A percentile compares a stretch with the other conserved stretches of the same genome.
Conservation (phyloP, 2,329 filamentous ascomycete genomes). For the Coleophoma crateriformis region DNA sequence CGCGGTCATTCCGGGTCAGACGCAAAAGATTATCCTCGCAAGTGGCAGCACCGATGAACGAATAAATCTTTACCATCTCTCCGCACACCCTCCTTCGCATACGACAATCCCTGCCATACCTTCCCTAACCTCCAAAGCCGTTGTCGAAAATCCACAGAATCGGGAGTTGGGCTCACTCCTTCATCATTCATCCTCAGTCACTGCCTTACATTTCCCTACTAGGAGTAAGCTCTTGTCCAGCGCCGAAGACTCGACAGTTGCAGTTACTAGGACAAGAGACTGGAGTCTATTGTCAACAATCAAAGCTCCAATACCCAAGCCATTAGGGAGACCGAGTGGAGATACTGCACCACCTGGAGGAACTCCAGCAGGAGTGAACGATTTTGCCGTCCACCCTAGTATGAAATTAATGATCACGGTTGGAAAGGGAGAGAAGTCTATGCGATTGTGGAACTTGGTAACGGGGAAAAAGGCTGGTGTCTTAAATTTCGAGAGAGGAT, state of each 20-base stretch:
- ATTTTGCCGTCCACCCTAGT: conserved; percentile 91
- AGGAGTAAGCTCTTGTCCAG: conserved; percentile 83
- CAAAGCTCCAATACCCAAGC: conserved; percentile 81
- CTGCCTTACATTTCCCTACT: conserved; percentile 74
- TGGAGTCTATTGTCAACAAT: conserved; percentile 85
- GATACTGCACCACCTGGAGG: conserved; percentile 82
- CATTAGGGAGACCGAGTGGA: conserved; percentile 74
- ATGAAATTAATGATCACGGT: conserved; percentile 97
- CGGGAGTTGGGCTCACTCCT: conserved; percentile 80
- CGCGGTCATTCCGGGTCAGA: conserved; percentile 50
- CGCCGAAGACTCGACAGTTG: conserved; percentile 86
- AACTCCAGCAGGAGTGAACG: conserved; percentile 83
- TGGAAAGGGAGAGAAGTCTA: conserved; percentile 80
- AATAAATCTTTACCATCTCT: conserved; percentile 91
- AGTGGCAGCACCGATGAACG: conserved; percentile 90
- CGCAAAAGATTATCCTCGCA: conserved; percentile 82
- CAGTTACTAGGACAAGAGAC: conserved; percentile 80
- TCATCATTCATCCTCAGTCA: conserved; percentile 81
- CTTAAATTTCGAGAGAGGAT: conserved; percentile 71
- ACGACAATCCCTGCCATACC: conserved; percentile 56
- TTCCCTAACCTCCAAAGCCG: conserved; percentile 63
- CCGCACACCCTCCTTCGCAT: conserved; percentile 58
- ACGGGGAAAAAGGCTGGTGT: conserved; percentile 95
- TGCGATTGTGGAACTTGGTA: conserved; percentile 94
- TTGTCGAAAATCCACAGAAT: conserved; percentile 81